A percentile compares a stretch with the other conserved stretches of the same genome.
Conservation (phyloP, 2,329 filamentous ascomycete genomes). For the Knufia fluminis region DNA sequence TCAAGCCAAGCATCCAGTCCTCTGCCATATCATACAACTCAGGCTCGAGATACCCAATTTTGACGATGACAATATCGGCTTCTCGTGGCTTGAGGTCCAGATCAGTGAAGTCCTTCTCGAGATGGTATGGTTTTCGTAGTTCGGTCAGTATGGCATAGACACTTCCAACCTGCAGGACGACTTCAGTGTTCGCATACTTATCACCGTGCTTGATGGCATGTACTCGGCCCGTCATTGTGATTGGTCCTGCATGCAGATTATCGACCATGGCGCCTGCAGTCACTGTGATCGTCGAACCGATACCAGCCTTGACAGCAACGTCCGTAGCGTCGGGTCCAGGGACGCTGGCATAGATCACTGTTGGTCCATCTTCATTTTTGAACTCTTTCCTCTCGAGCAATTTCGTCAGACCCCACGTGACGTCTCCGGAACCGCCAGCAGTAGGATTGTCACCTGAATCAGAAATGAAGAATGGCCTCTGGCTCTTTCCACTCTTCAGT, state of each 20-base stretch:
- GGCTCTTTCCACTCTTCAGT: constrained; percentile 26
- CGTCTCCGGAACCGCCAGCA: constrained; percentile 45
- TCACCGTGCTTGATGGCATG: constrained; percentile 45
- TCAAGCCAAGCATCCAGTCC: constrained; percentile 47
- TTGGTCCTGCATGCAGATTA: constrained; percentile 38
- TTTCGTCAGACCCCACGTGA: constrained; percentile 43
- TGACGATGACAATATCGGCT: constrained; percentile 45
- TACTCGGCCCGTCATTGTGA: constrained; percentile 44
- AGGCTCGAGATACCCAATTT: constrained; percentile 49
- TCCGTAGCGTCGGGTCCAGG: constrained; percentile 39
- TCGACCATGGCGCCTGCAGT: constrained; percentile 45
- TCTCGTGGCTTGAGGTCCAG: constrained; percentile 38
- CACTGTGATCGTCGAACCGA: constrained; percentile 42
- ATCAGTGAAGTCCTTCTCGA: constrained; percentile 44
- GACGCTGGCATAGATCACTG: constrained; percentile 46
- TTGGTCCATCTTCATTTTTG: constrained; percentile 28
- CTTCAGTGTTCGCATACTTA: constrained; percentile 38
- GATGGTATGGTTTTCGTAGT: constrained; percentile 46
- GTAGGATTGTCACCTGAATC: constrained; percentile 50
- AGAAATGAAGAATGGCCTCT: constrained; percentile 45
- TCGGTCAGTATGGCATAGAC: constrained; percentile 46
- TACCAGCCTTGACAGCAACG: constrained; percentile 35
- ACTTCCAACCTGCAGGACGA: constrained; percentile 43
- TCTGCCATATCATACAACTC: constrained; percentile 46
- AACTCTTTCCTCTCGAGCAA: constrained; percentile 41